A percentile compares a stretch with the other conserved stretches of the same genome.
These are phyloP conservation scores for Pyrenochaeta sp. DNA, from an alignment of 2,329 filamentous ascomycete species.

Conservation along the genomic window DNA sequence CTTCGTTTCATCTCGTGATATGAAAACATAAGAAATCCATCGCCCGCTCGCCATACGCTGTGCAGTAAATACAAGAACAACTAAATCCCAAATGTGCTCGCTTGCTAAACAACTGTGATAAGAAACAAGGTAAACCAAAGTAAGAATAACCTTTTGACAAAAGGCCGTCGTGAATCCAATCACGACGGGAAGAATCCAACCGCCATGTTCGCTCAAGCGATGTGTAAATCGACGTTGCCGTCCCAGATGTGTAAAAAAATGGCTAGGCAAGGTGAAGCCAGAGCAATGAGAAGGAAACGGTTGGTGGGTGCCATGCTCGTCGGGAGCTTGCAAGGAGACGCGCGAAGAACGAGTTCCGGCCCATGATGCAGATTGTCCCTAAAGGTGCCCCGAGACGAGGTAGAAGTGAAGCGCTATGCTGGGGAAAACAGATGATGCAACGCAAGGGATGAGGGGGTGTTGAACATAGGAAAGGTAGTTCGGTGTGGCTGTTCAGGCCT, in stretches of 20 bases:
- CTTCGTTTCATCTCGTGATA: conserved; percentile 15
- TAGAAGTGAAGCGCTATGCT: conserved; percentile 47
- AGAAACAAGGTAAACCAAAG: conserved; percentile 15
- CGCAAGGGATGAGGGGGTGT: conserved; percentile 21
- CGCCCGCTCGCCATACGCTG: conserved; percentile 48
- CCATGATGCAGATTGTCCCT: conserved; percentile 49
- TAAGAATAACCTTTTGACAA: conserved; percentile 6
- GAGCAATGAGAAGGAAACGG: conserved; percentile 31
- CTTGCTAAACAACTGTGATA: conserved; percentile 30
- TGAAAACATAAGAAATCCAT: conserved; percentile 40
- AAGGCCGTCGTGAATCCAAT: conserved; percentile 17
- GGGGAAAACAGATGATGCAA: conserved; percentile 39
- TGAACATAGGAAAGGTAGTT: conserved; percentile 31
- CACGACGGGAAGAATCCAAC: conserved; percentile 26
- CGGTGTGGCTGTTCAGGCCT: conserved; percentile 34
- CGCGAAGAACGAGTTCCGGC: conserved; percentile 34
- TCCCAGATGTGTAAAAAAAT: conserved; percentile 38
- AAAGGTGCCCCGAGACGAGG: conserved; percentile 29
- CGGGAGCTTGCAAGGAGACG: conserved; percentile 19
- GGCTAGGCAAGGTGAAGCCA: conserved; percentile 22
- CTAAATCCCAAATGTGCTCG: conserved; percentile 39
- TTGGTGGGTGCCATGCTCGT: conserved; percentile 33
- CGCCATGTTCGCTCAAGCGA: conserved; percentile 42
- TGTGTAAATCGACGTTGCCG: conserved; percentile 44
- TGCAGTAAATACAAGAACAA: conserved; percentile 36